phyloP scores from a whole-genome alignment of 129 eudicot species.

The Apium graveolens region DNA sequence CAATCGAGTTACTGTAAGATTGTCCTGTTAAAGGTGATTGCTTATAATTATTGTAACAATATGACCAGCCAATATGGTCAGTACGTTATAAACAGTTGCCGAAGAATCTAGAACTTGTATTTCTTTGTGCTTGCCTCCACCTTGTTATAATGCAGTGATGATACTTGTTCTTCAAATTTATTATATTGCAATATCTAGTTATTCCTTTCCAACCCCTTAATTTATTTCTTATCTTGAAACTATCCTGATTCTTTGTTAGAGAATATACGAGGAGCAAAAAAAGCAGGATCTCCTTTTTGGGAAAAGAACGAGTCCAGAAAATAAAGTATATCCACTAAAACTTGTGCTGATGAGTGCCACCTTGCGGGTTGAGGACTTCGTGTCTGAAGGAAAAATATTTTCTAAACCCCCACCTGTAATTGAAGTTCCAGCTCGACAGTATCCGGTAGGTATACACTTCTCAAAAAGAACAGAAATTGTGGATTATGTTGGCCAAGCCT shows the following conservation, averaged over 20 bases:
- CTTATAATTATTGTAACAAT: background rate
- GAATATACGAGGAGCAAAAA: constrained; percentile 50
- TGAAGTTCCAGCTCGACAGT: constrained; percentile 77
- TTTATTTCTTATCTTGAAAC: background rate
- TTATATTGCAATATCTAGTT: background rate
- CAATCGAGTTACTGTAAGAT: background rate
- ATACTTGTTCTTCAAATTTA: background rate
- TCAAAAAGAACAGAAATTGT: constrained; percentile 74
- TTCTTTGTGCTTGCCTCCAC: background rate
- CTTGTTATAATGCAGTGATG: background rate
- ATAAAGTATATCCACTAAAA: constrained; percentile 62
- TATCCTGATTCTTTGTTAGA: constrained; percentile 30
- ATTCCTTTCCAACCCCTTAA: background rate
- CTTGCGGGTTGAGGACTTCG: constrained; percentile 78
- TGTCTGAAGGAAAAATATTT: constrained; percentile 47
- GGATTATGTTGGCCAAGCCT: constrained; percentile 97
- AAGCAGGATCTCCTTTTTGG: constrained; percentile 42
- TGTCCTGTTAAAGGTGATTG: background rate
- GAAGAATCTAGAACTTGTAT: background rate
- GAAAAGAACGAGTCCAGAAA: constrained; percentile 33
- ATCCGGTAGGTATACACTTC: constrained; percentile 69
- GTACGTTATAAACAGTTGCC: constrained; percentile 2
- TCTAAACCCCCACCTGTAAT: constrained; percentile 70
- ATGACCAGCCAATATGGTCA: background rate
- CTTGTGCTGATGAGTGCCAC: constrained; percentile 97